Evolutionary conservation across 192 early-diverging fungal genomes (phyloP), one percentile per base, ranked within the genome.

Genomic region (Thamnidium elegans): DNA sequence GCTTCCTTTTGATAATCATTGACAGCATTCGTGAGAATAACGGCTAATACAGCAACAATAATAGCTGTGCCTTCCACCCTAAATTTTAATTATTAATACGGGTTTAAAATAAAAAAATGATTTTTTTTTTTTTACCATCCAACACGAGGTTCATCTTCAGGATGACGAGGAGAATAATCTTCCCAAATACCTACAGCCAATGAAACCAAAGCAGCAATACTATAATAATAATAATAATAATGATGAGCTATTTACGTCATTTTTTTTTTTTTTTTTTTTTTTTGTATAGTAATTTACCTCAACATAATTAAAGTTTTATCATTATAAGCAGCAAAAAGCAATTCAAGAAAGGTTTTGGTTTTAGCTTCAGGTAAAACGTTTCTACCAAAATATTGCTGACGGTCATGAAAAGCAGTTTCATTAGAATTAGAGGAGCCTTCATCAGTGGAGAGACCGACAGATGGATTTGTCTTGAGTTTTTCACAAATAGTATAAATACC

Each of bases 1-100:
- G 75, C 81, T 67, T 93, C 93, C 81, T 93, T 92, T 68, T 92
- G 86, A 72, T 87, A 90, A 81, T 94, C 91, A 73, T 96, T 96
- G 65, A 94, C 85, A 45, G 92, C 87, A 52, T 91, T 91, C 55
- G 93, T 93, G 61, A 96, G 80, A 53, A 95, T 91, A 30, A 98
- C 94, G 10, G 94, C 89, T 15, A 91, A 66, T 36, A 98, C 96
- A 47, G 89, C 81, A 17, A 89, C 78, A 55, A 92, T 74, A 69
- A 98, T 96, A 31, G 94, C 94, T 6, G 82, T 78, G 66, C 94
- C 93, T 64, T 71, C 65, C 66, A 76, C 56, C 71, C 85, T 42
- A 52, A 6, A 9, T 21, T 20, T n/a, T 7, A 20, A 42, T 45
- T 43, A 48, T 47, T 50, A 19, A 5, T 39, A 20, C 26, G 26